Conservation (phyloP, 306 rosid species). For the Ochetophila trinervis region DNA sequence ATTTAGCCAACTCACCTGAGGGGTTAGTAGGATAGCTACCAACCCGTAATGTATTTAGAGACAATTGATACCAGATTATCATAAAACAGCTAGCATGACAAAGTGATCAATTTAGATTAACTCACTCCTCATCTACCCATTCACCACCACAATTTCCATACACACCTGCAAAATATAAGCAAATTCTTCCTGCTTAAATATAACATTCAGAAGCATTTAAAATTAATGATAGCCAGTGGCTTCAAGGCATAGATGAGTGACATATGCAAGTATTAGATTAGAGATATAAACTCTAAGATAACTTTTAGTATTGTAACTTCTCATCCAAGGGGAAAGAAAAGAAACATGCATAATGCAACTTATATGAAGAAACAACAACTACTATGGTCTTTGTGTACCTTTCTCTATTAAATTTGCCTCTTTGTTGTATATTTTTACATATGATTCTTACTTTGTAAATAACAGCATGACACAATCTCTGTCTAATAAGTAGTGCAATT, state of each 20-base stretch:
- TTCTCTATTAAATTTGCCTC: too few species aligned
- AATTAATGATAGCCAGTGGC: background rate
- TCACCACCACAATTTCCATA: slow-evolving; percentile 74
- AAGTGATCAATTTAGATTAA: slow-evolving; percentile 26
- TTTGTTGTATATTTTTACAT: too few species aligned
- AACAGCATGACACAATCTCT: too few species aligned
- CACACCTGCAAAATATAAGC: slow-evolving; percentile 54
- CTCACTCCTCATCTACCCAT: slow-evolving; percentile 81
- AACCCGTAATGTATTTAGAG: slow-evolving; percentile 31
- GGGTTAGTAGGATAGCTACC: slow-evolving; percentile 67
- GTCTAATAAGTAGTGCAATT: too few species aligned
- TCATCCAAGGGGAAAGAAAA: background rate
- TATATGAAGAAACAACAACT: background rate
- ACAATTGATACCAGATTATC: slow-evolving; percentile 16
- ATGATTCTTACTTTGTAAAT: too few species aligned
- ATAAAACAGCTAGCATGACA: slow-evolving; percentile 25
- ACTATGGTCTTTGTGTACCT: too few species aligned
- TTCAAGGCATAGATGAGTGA: background rate
- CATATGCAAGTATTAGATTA: background rate
- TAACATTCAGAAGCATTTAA: background rate
- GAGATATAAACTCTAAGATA: background rate
- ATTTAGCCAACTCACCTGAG: slow-evolving; percentile 43
- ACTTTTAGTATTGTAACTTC: background rate
- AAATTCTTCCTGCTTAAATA: slow-evolving; percentile 14
- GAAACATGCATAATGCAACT: background rate